Conservation (phyloP, 2,329 filamentous ascomycete genomes). For the Trichophyton mentagrophytes region DNA sequence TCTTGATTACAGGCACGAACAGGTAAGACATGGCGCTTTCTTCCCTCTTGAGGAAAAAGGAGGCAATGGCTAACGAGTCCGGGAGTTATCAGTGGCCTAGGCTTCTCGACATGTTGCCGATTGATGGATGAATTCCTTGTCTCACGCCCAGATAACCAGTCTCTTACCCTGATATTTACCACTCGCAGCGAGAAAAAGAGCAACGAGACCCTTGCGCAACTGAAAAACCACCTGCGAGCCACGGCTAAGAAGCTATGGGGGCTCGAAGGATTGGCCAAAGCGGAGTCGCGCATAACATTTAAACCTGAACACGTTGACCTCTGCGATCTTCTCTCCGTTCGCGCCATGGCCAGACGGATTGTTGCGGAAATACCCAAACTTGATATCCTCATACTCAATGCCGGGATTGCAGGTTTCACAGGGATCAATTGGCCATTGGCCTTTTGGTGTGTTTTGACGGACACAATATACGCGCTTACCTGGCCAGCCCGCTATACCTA, state of each 20-base stretch:
- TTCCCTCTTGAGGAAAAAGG: neutral
- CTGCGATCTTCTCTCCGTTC: conserved; percentile 42
- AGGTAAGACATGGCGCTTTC: conserved; percentile 23
- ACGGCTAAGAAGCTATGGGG: conserved; percentile 6
- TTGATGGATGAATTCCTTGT: conserved; percentile 81
- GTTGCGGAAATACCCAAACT: conserved; percentile 50
- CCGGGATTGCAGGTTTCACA: conserved; percentile 75
- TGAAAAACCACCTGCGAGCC: conserved; percentile 50
- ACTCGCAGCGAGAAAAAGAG: conserved; percentile 67
- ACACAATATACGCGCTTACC: conserved; percentile 55
- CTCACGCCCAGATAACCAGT: conserved; percentile 51
- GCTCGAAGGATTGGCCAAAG: neutral
- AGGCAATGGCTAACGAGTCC: neutral
- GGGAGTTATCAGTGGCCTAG: conserved; percentile 55
- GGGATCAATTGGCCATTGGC: conserved; percentile 59
- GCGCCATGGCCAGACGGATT: conserved; percentile 41
- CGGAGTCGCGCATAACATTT: conserved; percentile 34
- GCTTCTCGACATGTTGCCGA: conserved; percentile 68
- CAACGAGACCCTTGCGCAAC: conserved; percentile 52
- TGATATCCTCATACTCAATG: conserved; percentile 72
- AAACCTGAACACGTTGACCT: conserved; percentile 48
- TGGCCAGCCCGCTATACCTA: conserved; percentile 64
- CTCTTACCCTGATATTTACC: conserved; percentile 69
- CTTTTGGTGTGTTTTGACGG: conserved; percentile 44
- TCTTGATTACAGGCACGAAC: conserved; percentile 75